Evolutionary conservation across 768 basidiomycete species (phyloP).

Genomic region (Strobilomyces echinocephalus): DNA sequence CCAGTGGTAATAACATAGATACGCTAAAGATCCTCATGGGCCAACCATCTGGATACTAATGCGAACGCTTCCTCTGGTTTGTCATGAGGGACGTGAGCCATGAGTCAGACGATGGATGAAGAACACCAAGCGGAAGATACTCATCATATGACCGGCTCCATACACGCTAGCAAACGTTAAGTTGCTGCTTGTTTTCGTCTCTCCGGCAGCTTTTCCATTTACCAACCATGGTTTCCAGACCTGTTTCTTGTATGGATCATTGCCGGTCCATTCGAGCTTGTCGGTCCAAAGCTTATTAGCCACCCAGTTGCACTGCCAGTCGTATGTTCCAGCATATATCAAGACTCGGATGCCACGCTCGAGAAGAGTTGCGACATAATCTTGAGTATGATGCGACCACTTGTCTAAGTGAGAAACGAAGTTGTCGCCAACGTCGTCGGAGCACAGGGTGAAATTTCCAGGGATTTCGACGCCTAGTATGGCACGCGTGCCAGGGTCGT

Average conservation of each 20-base stretch:
- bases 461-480: slow-evolving; percentile 44
- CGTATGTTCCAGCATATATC: slow-evolving; percentile 45
- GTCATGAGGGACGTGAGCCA: slow-evolving; percentile 56
- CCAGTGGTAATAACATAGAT: not conserved
- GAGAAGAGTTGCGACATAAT: slow-evolving; percentile 52
- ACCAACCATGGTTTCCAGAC: slow-evolving; percentile 52
- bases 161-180: slow-evolving; percentile 62
- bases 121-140: slow-evolving; percentile 14
- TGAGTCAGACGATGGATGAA: slow-evolving; percentile 16
- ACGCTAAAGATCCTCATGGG: slow-evolving; percentile 32
- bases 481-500: slow-evolving; percentile 39
- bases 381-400: slow-evolving; percentile 50
- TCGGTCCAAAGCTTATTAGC: slow-evolving; percentile 62
- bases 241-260: slow-evolving; percentile 40
- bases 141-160: slow-evolving; percentile 75
- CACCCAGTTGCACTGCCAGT: slow-evolving; percentile 59
- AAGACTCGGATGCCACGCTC: slow-evolving; percentile 51
- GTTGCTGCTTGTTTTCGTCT: slow-evolving; percentile 48
- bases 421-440: slow-evolving; percentile 39
- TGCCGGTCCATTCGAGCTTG: slow-evolving; percentile 56
- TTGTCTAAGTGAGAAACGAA: slow-evolving; percentile 63
- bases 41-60: slow-evolving; percentile 65
- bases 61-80: slow-evolving; percentile 59
- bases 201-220: slow-evolving; percentile 49
- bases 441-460: slow-evolving; percentile 56